Evolutionary conservation across 805 yeast genomes (phyloP).

Genomic region (Priceomyces melissophilus): DNA sequence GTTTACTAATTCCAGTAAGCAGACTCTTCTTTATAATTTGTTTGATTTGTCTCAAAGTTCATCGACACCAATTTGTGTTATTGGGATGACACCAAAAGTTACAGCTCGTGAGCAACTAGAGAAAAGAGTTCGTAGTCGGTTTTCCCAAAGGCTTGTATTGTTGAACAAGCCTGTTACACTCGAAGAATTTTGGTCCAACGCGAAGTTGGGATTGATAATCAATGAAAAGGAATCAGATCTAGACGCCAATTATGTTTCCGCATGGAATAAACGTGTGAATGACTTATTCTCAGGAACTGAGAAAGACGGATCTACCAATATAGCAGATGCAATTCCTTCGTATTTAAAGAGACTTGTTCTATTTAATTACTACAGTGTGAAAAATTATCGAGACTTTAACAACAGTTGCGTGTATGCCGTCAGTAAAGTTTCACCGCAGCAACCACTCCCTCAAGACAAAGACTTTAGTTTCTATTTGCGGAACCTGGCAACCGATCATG

Average conservation of each 20-base stretch:
- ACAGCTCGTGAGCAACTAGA: constrained; percentile 80
- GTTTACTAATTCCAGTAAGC: constrained; percentile 69
- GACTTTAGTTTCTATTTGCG: constrained; percentile 19
- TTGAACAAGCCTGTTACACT: constrained; percentile 49
- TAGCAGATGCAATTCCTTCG: constrained; percentile 7
- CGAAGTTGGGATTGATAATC: constrained; percentile 36
- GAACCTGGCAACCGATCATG: constrained; percentile 20
- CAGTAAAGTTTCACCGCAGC: constrained; percentile 17
- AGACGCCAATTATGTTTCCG: constrained; percentile 9
- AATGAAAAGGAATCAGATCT: constrained; percentile 1
- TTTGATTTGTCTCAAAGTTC: constrained; percentile 80
- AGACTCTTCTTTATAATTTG: constrained; percentile 80
- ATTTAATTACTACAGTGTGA: constrained; percentile 54
- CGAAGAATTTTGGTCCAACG: constrained; percentile 50
- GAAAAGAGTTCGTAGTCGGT: constrained; percentile 86
- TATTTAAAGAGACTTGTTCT: constrained; percentile 13
- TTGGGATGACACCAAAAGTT: constrained; percentile 75
- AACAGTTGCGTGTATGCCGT: constrained; percentile 43
- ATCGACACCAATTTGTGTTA: constrained; percentile 69
- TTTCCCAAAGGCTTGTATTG: constrained; percentile 71
- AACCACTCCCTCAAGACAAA: constrained; percentile 24
- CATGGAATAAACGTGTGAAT: constrained; percentile 46
- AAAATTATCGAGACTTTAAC: constrained; percentile 51
- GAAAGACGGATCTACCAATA: not conserved
- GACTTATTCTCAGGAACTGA: constrained; percentile 20